Percentiles rank a stretch among this genome's conserved stretches.
phyloP scores from a whole-genome alignment of 176 grass and related monocot genomes.

The Oryza meridionalis region DNA sequence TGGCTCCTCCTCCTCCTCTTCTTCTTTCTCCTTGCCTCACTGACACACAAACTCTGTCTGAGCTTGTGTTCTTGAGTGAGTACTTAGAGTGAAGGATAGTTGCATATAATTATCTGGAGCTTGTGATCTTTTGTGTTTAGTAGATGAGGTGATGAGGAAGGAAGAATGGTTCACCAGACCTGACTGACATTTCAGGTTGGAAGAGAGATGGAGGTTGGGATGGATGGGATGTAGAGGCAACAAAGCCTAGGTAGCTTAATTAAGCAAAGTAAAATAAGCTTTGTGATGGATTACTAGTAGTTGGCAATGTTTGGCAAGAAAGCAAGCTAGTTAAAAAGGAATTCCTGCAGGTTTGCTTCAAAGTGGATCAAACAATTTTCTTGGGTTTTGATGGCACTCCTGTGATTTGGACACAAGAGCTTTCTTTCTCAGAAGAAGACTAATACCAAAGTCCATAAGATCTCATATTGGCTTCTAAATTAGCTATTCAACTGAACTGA shows the following conservation, averaged over 20 bases:
- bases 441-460: not conserved
- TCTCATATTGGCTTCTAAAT: not conserved
- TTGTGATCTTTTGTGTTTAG: not conserved
- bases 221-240: slow-evolving; percentile 32
- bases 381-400: slow-evolving; percentile 49
- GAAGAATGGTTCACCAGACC: slow-evolving; percentile 1
- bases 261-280: slow-evolving; percentile 48
- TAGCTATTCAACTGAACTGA: not conserved
- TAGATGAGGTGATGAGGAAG: slow-evolving; percentile 28
- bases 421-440: not conserved
- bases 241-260: slow-evolving; percentile 2
- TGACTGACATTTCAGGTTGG: slow-evolving; percentile 41
- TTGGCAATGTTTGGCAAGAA: slow-evolving; percentile 53
- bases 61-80: not conserved
- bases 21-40: too few species aligned
- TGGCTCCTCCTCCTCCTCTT: too few species aligned
- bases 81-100: slow-evolving; percentile 15
- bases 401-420: slow-evolving; percentile 52
- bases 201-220: slow-evolving; percentile 34
- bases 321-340: slow-evolving; percentile 44
- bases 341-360: slow-evolving; percentile 46
- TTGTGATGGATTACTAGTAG: slow-evolving; percentile 48
- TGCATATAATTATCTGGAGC: not conserved
- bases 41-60: not conserved
- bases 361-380: slow-evolving; percentile 42